Base-by-base conservation (phyloP, 768 basidiomycete genomes). In the Hygrophorus russula region DNA sequence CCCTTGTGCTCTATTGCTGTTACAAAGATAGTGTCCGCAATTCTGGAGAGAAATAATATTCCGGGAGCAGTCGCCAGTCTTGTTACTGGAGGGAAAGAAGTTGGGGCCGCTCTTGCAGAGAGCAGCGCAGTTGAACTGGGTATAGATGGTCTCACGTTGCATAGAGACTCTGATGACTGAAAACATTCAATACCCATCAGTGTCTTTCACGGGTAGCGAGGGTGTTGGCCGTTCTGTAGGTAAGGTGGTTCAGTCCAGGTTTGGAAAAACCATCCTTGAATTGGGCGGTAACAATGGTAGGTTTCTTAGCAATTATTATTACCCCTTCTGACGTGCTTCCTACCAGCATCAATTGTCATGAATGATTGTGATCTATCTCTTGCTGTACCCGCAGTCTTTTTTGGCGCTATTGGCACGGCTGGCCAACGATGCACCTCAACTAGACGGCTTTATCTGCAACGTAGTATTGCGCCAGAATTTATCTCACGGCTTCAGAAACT, bases 181-280 rank as follows among this genome's bases (percentile, higher is more conserved):
- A n/a, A n/a, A 18, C 28, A 36, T 39, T 30, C 30, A 36, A 39
- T 39, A 32, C 45, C 36, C 30, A 39, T 36, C 48, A 93, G 90
- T 98, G 15, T 91, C 88, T 30, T 98, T 98, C 61, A 98, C 94
- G 2, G 94, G 94, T 3, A 91, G 87, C 55, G 94, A 98, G 60
- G 68, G 69, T 41, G 80, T 89, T 43, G 94, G 94, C 10, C 74
- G 82, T 41, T 72, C 78, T 45, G 91, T 98, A n/a, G 86, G 86
- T n/a, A 80, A 78, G 64, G 70, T 69, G 48, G 92, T 96, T 2
- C 85, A 85, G 59, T 78, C 79, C 44, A 71, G 90, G 49, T 94
- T 93, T 59, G 93, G 92, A 14, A 89, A 94, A 64, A 71, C 79
- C 24, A 77, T 97, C 15, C 73, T 97, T 18, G 94, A 97, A 58